Base-by-base conservation (phyloP, 2,329 filamentous ascomycete genomes). In the Arthrobotrys conoides region DNA sequence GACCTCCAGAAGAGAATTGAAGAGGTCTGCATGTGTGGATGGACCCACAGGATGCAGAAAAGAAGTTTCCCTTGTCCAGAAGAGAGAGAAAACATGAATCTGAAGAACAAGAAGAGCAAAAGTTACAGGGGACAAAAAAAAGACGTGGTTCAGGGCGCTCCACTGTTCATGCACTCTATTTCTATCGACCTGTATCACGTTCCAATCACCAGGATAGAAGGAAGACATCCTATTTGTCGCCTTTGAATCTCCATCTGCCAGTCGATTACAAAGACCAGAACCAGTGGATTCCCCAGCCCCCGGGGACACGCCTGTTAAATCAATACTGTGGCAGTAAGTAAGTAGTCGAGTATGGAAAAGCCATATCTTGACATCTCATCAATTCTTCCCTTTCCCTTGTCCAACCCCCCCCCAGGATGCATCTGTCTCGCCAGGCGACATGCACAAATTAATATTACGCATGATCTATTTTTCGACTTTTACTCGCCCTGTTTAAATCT, bases 401-500 rank as follows among this genome's bases (percentile, higher is more conserved):
- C 24, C 24, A 51, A 27, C 51, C 24, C 2, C 22, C 6, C 27
- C 27, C 27, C 27, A 41, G 57, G 22, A 59, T 38, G 18, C 24
- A 12, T 22, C 12, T 61, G 57, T 61, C 57, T 61, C 63, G 46
- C 63, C 63, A 67, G 46, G 63, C 63, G 63, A 67, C 63, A 27
- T 30, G 59, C 38, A 27, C 38, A 16, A 64, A 38, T 67, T 67
- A 61, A 61, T 44, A 67, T 67, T 67, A 24, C 46, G 46, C 30
- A 53, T 70, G 41, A 48, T 63, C 61, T 65, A 49, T 65, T 48
- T 65, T 65, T 65, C 49, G 41, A 51, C 49, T 10, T 51, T 24
- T 48, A 65, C 61, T 73, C 64, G 71, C 71, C 64, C 71, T 75
- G 53, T 63, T 46, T 44, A 44, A 61, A 61, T 44, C 33, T 61